A percentile compares a stretch with the other conserved stretches of the same genome.
These are phyloP conservation scores for Cyberlindnera meyerae DNA, from an alignment of 805 yeast genomes.

Conservation along the genomic window DNA sequence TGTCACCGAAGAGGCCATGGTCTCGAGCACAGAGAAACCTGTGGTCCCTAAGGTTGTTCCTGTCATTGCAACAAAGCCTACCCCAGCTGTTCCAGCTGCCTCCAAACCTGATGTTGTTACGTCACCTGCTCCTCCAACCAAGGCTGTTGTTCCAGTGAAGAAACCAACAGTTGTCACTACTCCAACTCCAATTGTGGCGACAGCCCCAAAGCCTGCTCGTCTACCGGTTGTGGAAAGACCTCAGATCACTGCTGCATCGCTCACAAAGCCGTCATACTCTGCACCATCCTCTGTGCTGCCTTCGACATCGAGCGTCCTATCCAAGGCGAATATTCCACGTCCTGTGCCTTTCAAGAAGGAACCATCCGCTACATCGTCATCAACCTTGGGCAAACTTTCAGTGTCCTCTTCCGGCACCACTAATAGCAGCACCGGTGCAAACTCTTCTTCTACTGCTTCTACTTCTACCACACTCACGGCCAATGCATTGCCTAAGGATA, in stretches of 20 bases:
- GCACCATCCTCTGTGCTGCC: neutral
- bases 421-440: neutral
- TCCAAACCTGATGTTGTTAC: too few relatives aligned
- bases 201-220: neutral
- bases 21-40: too few relatives aligned
- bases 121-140: neutral
- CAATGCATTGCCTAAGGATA: slow-evolving; percentile 4
- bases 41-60: too few relatives aligned
- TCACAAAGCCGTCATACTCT: neutral
- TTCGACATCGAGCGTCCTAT: neutral
- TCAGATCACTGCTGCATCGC: neutral
- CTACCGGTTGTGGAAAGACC: neutral
- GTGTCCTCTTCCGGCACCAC: neutral
- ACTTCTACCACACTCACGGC: neutral
- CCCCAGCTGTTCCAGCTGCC: too few relatives aligned
- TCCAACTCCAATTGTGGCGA: neutral
- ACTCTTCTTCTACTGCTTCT: neutral
- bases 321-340: slow-evolving; percentile 5
- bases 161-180: neutral
- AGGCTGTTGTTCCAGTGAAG: neutral
- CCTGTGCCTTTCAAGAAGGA: slow-evolving; percentile 14
- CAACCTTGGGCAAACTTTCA: neutral
- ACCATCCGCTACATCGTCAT: neutral
- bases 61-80: too few relatives aligned
- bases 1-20: neutral